Evolutionary conservation across 2,329 filamentous ascomycete species (phyloP), one percentile per base, ranked within the genome.

Genomic region (Curvularia sp.): DNA sequence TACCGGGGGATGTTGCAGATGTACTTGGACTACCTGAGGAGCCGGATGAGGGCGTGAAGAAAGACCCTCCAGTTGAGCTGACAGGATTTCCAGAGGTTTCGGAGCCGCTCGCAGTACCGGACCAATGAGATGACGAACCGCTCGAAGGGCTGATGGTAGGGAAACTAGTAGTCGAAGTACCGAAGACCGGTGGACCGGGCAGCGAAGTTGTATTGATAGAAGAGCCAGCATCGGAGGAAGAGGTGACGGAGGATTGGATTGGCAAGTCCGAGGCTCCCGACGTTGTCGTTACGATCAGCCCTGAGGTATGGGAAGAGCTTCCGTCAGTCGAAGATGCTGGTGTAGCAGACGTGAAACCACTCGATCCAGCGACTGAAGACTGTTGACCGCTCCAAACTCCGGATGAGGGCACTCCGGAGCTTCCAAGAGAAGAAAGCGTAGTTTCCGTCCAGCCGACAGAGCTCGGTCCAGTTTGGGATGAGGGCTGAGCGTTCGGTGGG

Each of bases 401-500:
- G 36, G 46, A 49, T 8, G 53, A 49, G 5, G 21, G 13, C 13
- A n/a, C 8, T 15, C 27, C 19, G 9, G 28, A 48, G 23, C 50
- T 57, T 30, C 28, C 28, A 18, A 15, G 19, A 10, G 10, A 12
- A 3, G 43, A 39, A 19, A 38, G 32, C 23, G 12, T 34, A n/a
- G 43, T 43, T 15, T n/a, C 45, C 5, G 45, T 36, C 13, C 36
- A 38, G 6, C 18, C 18, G 32, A 25, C 25, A 5, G 8, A 39
- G 25, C 38, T 54, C 23, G 50, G 45, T 32, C 18, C 18, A 8
- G 30, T 19, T 32, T 39, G 28, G 12, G 45, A 46, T 30, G 55
- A 46, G 6, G 45, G 13, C 25, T 25, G 27, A 19, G n/a, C 43
- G n/a, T 38, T 43, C 9, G 34, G 45, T 12, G 28, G 28, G n/a